Evolutionary conservation across 345 rosid species (phyloP), one percentile per base, ranked within the genome.

Genomic region (Populus ilicifolia): DNA sequence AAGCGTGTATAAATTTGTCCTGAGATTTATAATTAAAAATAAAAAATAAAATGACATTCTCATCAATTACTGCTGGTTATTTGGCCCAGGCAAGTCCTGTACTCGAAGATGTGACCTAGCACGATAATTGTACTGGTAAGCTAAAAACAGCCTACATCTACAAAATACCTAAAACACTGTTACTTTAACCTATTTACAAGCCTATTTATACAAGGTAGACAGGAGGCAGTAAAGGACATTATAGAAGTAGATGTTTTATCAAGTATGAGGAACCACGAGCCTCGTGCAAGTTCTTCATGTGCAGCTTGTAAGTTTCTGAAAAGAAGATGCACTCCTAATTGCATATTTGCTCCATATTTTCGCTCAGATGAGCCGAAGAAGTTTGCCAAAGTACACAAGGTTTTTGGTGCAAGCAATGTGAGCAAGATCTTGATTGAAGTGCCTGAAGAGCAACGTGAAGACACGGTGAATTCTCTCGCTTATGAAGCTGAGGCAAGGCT

Each of bases 401-500:
- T 95, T 44, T 95, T 92, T 69, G 99, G 98, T 3, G 98, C 97
- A 3, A 95, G 99, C 82, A 95, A 95, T 77, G 99, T 95, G 20
- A 93, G 93, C 86, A 95, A 95, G 90, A 88, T 95, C 81, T 90
- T 93, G 44, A 71, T 77, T 0, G 98, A 92, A 43, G 94, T 95
- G 11, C 96, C 97, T 1, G 94, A 90, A 78, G 92, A 92, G 83
- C 97, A 95, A 71, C 89, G 99, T 2, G 92, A 93, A 80, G 99
- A 93, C 68, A 88, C 99, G 0, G 96, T 88, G 59, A 92, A 93
- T 72, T 93, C 99, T 0, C 86, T 95, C 61, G 94, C 91, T 5
- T 95, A 89, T 3, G 99, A 95, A 73, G 99, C 99, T 4, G 99
- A 93, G 78, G 97, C 89, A 3, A 87, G 98, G 88, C 93, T 95